A percentile compares a stretch with the other conserved stretches of the same genome.
Evolutionary conservation across 1,284 basidiomycete genomes (phyloP).

Genomic region (Boletellus deceptivus): DNA sequence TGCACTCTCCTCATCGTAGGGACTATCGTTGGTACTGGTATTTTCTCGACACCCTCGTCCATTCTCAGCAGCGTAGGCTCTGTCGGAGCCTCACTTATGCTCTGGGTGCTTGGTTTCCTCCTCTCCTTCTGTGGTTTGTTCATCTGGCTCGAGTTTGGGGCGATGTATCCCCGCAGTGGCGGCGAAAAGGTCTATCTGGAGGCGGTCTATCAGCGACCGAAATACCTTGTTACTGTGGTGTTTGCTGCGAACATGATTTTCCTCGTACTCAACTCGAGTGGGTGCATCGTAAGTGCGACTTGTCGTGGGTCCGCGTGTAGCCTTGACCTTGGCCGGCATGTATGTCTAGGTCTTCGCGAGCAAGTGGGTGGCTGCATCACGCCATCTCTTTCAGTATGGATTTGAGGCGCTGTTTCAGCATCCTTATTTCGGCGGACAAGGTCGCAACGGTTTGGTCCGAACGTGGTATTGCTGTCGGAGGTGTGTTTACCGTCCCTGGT

Average conservation of each 20-base stretch:
- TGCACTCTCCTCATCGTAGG: constrained; percentile 53
- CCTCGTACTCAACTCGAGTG: constrained; percentile 52
- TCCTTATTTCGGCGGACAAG: constrained; percentile 44
- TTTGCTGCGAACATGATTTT: constrained; percentile 50
- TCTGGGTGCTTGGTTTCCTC: constrained; percentile 55
- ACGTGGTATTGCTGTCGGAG: constrained; percentile 57
- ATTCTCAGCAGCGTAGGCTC: constrained; percentile 51
- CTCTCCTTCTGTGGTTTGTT: constrained; percentile 53
- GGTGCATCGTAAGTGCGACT: constrained; percentile 48
- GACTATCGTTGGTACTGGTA: constrained; percentile 58
- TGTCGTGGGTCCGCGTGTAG: background rate
- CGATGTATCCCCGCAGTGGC: constrained; percentile 52
- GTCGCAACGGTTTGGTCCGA: constrained; percentile 46
- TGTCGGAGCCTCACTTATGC: constrained; percentile 52
- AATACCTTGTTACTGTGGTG: constrained; percentile 46
- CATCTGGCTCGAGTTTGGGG: constrained; percentile 57
- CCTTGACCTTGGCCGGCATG: background rate
- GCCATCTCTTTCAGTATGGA: accelerated
- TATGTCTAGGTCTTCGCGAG: constrained; percentile 35
- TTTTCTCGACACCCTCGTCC: constrained; percentile 62
- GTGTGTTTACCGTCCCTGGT: constrained; percentile 25
- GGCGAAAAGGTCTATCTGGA: constrained; percentile 59
- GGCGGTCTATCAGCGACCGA: constrained; percentile 45
- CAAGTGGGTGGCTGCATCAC: constrained; percentile 31
- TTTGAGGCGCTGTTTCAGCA: constrained; percentile 34